Evolutionary conservation across 257 asterid genomes (phyloP), one percentile per base, ranked within the genome.

Genomic region (Buddleja alternifolia): DNA sequence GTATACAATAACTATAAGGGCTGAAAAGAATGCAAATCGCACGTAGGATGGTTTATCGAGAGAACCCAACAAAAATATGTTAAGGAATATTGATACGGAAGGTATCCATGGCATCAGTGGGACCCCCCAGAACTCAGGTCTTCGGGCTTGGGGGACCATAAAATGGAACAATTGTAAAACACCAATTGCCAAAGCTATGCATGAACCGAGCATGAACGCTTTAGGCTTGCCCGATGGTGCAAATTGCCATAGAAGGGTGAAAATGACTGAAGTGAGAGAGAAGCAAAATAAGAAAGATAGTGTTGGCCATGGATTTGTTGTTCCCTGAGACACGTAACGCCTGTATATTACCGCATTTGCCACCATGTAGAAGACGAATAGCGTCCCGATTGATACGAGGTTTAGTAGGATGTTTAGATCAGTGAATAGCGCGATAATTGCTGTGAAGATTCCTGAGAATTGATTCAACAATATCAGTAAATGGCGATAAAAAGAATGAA

Each of bases 61-160:
- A 24, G 90, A 75, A 1, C 99, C 97, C 73, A 94, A 66, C 82
- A 94, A 62, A 85, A 94, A 94, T 64, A 94, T 85, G 78, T 94
- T 83, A 44, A 94, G 96, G 51, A 84, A 87, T 69, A 94, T 87
- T 60, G 99, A 94, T 17, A 80, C 24, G 62, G 93, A 87, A 51
- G 99, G 99, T 17, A 89, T 81, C 99, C 99, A 94, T 16, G 99
- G 99, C 99, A 94, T 91, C 57, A 91, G 23, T 0, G 97, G 99
- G 68, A 94, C 97, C 24, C 99, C 97, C 99, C 99, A 94, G 24
- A 81, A 78, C 79, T 89, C 92, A 0, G 99, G 99, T 75, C 80
- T 84, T 16, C 84, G 81, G 2, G 86, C 91, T 66, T 87, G 93
- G 0, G 95, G 90, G 55, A 94, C 93, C 93, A 75, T 79, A 74